Conservation (phyloP, 1,139 yeast species). For the Petasospora fabianii region DNA sequence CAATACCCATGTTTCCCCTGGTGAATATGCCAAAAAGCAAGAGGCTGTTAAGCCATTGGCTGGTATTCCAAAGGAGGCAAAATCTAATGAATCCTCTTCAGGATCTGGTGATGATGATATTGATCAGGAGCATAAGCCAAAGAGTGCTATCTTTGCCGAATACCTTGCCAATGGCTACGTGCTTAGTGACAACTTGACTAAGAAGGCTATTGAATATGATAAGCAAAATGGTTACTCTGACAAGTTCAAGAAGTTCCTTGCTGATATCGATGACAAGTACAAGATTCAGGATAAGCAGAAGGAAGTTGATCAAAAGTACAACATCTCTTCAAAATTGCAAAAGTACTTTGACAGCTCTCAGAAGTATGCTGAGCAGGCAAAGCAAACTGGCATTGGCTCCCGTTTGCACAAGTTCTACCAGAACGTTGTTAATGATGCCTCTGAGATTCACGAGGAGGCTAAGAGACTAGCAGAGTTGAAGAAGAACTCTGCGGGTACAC, state of each 20-base stretch:
- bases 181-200: constrained; percentile 58
- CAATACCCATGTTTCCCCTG: constrained; percentile 18
- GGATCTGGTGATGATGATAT: constrained; percentile 38
- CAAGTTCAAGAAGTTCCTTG: constrained; percentile 53
- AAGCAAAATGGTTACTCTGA: constrained; percentile 58
- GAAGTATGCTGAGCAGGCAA: constrained; percentile 48
- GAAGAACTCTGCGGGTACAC: constrained; percentile 24
- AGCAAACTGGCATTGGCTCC: constrained; percentile 42
- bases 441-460: constrained; percentile 71
- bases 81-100: too few relatives aligned
- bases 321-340: constrained; percentile 37
- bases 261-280: constrained; percentile 55
- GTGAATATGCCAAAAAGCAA: constrained; percentile 16
- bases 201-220: constrained; percentile 59
- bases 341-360: constrained; percentile 42
- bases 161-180: constrained; percentile 69
- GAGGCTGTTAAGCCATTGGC: constrained; percentile 7
- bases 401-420: constrained; percentile 51
- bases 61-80: constrained; percentile 6
- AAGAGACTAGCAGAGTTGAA: constrained; percentile 61
- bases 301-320: constrained; percentile 39
- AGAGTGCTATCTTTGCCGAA: constrained; percentile 72
- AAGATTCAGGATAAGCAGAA: constrained; percentile 41
- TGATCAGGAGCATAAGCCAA: constrained; percentile 75
- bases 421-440: constrained; percentile 51